A percentile compares a stretch with the other conserved stretches of the same genome.
Conservation (phyloP, 1,284 basidiomycete species). For the Marasmius tenuissimus region DNA sequence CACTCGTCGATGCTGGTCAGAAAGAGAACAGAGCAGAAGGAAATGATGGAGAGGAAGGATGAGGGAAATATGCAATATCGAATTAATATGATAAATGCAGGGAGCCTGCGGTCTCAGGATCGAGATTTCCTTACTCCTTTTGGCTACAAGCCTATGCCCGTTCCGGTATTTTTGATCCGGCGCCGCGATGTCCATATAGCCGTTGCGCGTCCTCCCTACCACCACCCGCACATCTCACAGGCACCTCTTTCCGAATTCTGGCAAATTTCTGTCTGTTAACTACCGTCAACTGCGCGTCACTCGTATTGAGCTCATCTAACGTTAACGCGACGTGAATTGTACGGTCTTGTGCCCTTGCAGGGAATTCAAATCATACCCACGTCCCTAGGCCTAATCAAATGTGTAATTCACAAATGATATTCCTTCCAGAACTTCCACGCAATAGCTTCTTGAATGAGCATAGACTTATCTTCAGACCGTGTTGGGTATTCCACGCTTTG, state of each 20-base stretch:
- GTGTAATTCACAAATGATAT: no score
- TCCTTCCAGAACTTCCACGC: no score
- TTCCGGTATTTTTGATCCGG: background rate
- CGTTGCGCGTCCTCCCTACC: background rate
- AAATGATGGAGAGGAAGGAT: background rate
- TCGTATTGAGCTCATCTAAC: background rate
- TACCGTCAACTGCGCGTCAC: background rate
- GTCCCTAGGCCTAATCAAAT: no score
- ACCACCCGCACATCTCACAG: background rate
- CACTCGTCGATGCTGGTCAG: background rate
- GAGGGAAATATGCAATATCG: background rate
- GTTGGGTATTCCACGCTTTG: no score
- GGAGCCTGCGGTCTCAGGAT: background rate
- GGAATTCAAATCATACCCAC: no score
- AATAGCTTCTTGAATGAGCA: no score
- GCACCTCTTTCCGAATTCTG: background rate
- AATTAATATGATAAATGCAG: background rate
- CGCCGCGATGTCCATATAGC: background rate
- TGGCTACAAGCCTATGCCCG: background rate
- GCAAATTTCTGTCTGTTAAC: background rate
- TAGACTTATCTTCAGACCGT: no score
- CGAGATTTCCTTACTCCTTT: background rate
- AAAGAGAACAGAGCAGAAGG: background rate
- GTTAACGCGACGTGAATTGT: background rate
- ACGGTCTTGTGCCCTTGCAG: no score